Percentiles rank a stretch among this genome's conserved stretches.
These are phyloP conservation scores for Juncus inflexus DNA, from an alignment of 176 grass and related monocot genomes.

Conservation along the genomic window DNA sequence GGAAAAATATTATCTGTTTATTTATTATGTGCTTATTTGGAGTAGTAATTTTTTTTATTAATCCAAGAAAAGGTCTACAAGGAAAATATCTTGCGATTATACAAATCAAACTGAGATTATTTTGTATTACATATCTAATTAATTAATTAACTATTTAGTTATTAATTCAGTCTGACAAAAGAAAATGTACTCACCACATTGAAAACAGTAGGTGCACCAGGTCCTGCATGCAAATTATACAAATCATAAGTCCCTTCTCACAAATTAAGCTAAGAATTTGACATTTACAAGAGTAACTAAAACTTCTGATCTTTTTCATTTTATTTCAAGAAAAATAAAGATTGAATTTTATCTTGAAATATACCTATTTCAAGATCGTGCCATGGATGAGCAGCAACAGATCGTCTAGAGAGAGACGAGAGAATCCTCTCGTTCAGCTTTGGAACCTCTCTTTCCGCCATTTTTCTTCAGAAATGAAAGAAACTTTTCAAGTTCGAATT, in stretches of 20 bases:
- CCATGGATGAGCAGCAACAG: conserved; percentile 89
- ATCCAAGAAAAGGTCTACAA: too few species aligned
- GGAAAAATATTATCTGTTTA: background rate
- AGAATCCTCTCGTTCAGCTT: conserved; percentile 88
- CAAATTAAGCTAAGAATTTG: background rate
- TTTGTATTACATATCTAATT: background rate
- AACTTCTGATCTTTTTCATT: too few species aligned
- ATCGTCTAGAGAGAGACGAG: conserved; percentile 74
- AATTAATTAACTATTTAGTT: background rate
- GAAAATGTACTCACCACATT: conserved; percentile 43
- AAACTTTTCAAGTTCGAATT: too few species aligned
- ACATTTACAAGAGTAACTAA: too few species aligned
- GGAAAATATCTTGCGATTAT: too few species aligned
- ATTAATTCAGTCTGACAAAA: background rate
- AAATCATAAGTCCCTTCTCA: background rate
- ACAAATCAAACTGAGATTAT: background rate
- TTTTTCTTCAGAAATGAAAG: too few species aligned
- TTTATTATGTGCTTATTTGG: too few species aligned
- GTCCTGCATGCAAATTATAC: conserved; percentile 28
- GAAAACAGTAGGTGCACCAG: conserved; percentile 41
- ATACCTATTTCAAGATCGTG: conserved; percentile 92
- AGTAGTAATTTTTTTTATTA: too few species aligned
- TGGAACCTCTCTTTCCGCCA: conserved; percentile 21
- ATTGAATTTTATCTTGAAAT: background rate
- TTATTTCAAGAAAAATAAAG: background rate